Percentiles rank a stretch among this genome's conserved stretches.
Evolutionary conservation across 345 rosid genomes (phyloP).

Genomic region (Pseudoturritis turrita): DNA sequence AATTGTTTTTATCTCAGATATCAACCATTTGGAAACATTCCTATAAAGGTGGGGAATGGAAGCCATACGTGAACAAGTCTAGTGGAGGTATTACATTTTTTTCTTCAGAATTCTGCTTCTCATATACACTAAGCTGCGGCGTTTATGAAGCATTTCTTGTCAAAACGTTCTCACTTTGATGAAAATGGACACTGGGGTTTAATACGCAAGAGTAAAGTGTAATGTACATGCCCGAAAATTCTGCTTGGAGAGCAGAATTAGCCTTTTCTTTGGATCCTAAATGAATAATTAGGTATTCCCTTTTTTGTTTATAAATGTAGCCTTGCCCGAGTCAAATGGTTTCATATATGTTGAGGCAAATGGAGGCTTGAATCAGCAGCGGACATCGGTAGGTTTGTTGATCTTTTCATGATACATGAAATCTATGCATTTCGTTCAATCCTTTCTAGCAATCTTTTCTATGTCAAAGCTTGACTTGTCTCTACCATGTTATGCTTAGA

Average conservation of each 20-base stretch:
- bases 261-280: neutral
- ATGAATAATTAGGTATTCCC: neutral
- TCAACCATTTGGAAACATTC: constrained; percentile 87
- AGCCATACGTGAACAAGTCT: constrained; percentile 64
- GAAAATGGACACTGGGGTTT: neutral
- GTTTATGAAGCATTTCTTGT: neutral
- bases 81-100: constrained; percentile 52
- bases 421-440: neutral
- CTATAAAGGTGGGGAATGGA: constrained; percentile 77
- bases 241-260: neutral
- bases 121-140: neutral
- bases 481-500: constrained; percentile 49
- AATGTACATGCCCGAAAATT: neutral
- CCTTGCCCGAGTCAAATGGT: constrained; percentile 91
- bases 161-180: neutral
- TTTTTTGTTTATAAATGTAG: constrained; percentile 37
- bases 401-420: constrained; percentile 13
- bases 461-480: constrained; percentile 24
- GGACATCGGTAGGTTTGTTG: constrained; percentile 86
- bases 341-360: constrained; percentile 94
- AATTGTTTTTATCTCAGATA: constrained; percentile 43
- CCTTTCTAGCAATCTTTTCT: constrained; percentile 5
- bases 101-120: neutral
- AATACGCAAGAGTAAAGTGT: neutral
- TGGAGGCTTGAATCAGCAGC: constrained; percentile 98